phyloP scores from a whole-genome alignment of 176 grass and related monocot genomes.

The sorghum (Sorghum bicolor) region DNA sequence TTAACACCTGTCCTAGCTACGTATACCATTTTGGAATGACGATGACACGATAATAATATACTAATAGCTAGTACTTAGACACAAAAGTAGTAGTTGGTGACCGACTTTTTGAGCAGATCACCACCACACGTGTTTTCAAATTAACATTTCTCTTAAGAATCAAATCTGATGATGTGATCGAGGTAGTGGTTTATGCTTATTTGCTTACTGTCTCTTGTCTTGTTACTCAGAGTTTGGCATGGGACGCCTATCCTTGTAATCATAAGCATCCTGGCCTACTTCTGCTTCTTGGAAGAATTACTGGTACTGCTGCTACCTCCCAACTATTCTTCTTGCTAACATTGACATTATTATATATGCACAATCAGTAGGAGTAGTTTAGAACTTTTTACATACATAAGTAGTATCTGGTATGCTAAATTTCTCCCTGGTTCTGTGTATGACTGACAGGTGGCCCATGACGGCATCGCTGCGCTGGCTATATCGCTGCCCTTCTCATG shows the following conservation, averaged over 20 bases:
- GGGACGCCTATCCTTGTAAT: constrained; percentile 77
- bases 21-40: background rate
- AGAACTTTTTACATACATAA: background rate
- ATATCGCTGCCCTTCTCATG: constrained; percentile 89
- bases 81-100: background rate
- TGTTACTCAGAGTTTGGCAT: constrained; percentile 57
- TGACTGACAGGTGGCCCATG: constrained; percentile 43
- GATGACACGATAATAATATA: background rate
- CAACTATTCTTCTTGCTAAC: background rate
- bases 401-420: background rate
- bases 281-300: constrained; percentile 93
- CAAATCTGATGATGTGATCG: background rate
- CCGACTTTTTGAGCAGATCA: background rate
- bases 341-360: background rate
- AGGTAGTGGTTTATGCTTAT: no score
- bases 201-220: background rate
- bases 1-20: background rate
- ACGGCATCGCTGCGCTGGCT: constrained; percentile 70
- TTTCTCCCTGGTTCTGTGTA: background rate
- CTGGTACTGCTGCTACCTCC: constrained; percentile 44
- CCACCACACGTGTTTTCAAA: background rate
- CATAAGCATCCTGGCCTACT: constrained; percentile 82
- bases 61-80: background rate
- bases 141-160: background rate
- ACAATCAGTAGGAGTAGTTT: background rate